phyloP scores from a whole-genome alignment of 177 flowering plant genomes.

The Vitis hybrid region DNA sequence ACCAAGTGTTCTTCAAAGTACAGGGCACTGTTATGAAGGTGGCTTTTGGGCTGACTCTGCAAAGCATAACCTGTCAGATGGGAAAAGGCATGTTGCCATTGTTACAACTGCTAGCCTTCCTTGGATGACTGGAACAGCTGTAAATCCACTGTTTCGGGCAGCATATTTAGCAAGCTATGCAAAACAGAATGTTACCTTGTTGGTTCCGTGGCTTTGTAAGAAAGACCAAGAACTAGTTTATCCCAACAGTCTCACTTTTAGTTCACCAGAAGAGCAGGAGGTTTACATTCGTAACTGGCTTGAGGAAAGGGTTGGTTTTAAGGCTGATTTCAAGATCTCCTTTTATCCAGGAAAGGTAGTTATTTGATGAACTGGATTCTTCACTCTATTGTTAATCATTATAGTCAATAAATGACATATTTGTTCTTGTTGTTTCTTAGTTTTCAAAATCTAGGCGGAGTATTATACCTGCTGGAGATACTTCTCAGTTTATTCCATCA shows the following conservation, averaged over 20 bases:
- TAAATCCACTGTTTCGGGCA: constrained; percentile 95
- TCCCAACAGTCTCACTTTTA: constrained; percentile 75
- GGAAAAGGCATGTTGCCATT: constrained; percentile 87
- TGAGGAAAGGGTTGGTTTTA: constrained; percentile 93
- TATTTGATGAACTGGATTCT: not conserved
- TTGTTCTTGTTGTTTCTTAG: constrained; percentile 32
- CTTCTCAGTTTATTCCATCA: constrained; percentile 87
- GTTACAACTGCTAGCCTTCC: constrained; percentile 99
- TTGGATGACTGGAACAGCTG: constrained; percentile 99
- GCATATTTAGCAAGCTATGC: constrained; percentile 89
- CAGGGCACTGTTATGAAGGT: constrained; percentile 89
- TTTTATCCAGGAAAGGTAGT: constrained; percentile 98
- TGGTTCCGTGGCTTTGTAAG: constrained; percentile 97
- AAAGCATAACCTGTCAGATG: constrained; percentile 45
- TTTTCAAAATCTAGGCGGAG: constrained; percentile 90
- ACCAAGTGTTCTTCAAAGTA: constrained; percentile 88
- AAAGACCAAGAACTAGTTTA: constrained; percentile 93
- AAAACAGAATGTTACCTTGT: constrained; percentile 79
- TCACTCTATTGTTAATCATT: not conserved
- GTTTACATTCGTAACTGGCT: constrained; percentile 87
- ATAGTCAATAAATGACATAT: constrained; percentile 7
- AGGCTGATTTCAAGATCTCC: constrained; percentile 83
- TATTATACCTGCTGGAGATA: constrained; percentile 95
- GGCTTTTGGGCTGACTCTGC: constrained; percentile 69
- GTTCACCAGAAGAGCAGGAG: constrained; percentile 95